Percentiles rank a stretch among this genome's conserved stretches.
These are phyloP conservation scores for Ochromonas danica DNA, from an alignment of 108 stramenopile genomes.

Conservation along the genomic window DNA sequence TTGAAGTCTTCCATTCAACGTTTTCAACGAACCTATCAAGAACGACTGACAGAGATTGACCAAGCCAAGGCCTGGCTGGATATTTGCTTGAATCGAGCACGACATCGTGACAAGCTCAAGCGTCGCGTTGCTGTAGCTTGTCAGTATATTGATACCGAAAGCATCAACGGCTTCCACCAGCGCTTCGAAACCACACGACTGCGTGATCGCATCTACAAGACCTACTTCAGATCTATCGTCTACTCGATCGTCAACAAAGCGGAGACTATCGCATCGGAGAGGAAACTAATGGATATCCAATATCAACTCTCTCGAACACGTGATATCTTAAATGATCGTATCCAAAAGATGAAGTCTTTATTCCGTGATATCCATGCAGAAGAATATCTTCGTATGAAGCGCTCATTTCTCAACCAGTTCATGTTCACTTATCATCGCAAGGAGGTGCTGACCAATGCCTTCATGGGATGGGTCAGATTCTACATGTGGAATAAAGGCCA, in stretches of 20 bases:
- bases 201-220: constrained; percentile 1
- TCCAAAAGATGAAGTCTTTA: background rate
- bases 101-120: constrained; percentile 17
- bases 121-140: background rate
- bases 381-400: constrained; percentile 26
- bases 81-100: too few relatives aligned
- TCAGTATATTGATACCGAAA: constrained; percentile 19
- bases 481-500: constrained; percentile 32
- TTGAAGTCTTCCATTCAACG: background rate
- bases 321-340: background rate
- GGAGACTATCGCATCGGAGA: constrained; percentile 24
- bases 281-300: background rate
- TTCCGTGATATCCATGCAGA: background rate
- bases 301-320: background rate
- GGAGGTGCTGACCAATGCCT: background rate
- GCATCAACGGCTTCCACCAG: constrained; percentile 31
- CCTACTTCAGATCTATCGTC: background rate
- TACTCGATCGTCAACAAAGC: background rate
- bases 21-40: background rate
- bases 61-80: constrained; percentile 6
- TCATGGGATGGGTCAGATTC: constrained; percentile 9
- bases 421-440: background rate
- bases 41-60: background rate
- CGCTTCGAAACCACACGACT: background rate
- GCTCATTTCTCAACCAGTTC: background rate